Evolutionary conservation across 2,329 filamentous ascomycete species (phyloP), one percentile per base, ranked within the genome.

Genomic region (Cladophialophora yegresii): DNA sequence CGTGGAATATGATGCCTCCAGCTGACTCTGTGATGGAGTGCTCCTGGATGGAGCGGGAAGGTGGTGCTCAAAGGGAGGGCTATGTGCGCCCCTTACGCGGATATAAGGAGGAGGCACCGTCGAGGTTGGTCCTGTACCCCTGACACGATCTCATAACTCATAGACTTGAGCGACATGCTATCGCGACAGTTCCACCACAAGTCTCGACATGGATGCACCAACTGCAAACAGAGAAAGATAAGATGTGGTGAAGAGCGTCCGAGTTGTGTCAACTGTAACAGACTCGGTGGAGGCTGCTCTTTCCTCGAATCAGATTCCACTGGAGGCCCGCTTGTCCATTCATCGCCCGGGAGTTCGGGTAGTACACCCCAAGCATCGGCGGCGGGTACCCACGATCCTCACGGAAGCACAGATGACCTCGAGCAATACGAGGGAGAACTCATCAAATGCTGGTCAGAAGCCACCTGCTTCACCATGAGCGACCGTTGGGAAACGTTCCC

Each of bases 381-480:
- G 6, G 45, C 30, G 8, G 26, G 36, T 16, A 26, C 13, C 30
- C 60, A 55, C 2, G 36, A 16, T 22, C 28, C 28, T 26, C 47
- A 22, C 45, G 36, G 54, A 6, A 30, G 20, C 5, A 36, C 28
- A 28, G 56, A 58, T n/a, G 26, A 10, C 13, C 56, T 58, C 20
- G 40, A 58, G 26, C 40, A 33, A 22, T 50, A 50, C 45, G 43
- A 58, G 23, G 40, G 22, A 16, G 79, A 80, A 60, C 66, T 81
- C 23, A 71, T 77, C 36, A 76, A 81, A 63, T 68, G 76, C 45
- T 80, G 78, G 68, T 72, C 79, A 26, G 77, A 76, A 71, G 72
- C 72, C 10, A 77, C 75, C 4, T 73, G 75, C 33, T 50, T 47
- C 28, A 65, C 58, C 45, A 58, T 67, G 51, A 32, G 32, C 13